These are phyloP conservation scores for Calocybe gangraenosa DNA, from an alignment of 768 basidiomycete genomes.

Conservation along the genomic window DNA sequence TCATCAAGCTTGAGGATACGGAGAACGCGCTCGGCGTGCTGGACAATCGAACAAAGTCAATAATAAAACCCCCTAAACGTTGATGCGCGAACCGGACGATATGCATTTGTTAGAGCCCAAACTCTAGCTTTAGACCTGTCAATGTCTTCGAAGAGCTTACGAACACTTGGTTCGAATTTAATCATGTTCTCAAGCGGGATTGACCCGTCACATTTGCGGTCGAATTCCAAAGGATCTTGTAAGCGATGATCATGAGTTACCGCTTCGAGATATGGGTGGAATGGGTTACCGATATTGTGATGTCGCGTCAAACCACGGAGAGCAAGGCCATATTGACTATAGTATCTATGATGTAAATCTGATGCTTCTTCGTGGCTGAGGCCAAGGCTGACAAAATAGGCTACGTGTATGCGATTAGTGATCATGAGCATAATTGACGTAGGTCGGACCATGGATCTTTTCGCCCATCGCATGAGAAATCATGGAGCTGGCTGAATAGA, in stretches of 20 bases:
- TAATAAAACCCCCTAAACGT: slow-evolving; percentile 5
- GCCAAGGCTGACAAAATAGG: slow-evolving; percentile 71
- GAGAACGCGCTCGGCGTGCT: slow-evolving; percentile 84
- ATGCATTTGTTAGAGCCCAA: slow-evolving; percentile 87
- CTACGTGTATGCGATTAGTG: slow-evolving; percentile 29
- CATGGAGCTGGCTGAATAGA: slow-evolving; percentile 73
- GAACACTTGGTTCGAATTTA: slow-evolving; percentile 53
- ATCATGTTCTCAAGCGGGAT: slow-evolving; percentile 81
- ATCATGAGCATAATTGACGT: background rate
- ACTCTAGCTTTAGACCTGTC: slow-evolving; percentile 74
- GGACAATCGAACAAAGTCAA: slow-evolving; percentile 3
- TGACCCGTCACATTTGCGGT: slow-evolving; percentile 77
- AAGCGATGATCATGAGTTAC: background rate
- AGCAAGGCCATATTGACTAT: slow-evolving; percentile 78
- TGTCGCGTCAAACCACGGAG: slow-evolving; percentile 73
- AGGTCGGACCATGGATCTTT: slow-evolving; percentile 61
- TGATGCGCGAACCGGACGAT: slow-evolving; percentile 49
- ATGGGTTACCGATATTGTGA: slow-evolving; percentile 63
- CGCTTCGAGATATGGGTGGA: slow-evolving; percentile 1
- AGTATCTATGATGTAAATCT: slow-evolving; percentile 67
- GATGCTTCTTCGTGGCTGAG: slow-evolving; percentile 66
- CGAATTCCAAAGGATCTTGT: slow-evolving; percentile 79
- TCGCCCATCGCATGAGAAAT: slow-evolving; percentile 79
- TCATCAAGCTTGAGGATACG: slow-evolving; percentile 69
- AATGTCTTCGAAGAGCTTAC: slow-evolving; percentile 72